phyloP scores from a whole-genome alignment of 345 rosid genomes.

The Alliaria petiolata region DNA sequence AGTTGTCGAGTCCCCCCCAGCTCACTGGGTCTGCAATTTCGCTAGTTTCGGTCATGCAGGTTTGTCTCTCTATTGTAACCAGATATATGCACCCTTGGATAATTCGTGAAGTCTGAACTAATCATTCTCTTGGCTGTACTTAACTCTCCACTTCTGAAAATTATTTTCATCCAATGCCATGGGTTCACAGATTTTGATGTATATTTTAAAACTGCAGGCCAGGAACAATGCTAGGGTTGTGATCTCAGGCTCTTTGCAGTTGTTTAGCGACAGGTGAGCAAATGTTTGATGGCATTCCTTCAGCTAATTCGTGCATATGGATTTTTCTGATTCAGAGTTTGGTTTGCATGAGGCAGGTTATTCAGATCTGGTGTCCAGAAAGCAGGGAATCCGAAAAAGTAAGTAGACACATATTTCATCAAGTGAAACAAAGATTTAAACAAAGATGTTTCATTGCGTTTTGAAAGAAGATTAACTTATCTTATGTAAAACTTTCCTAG shows the following conservation, averaged over 20 bases:
- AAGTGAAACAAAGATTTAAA: too few relatives aligned
- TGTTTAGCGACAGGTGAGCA: constrained; percentile 54
- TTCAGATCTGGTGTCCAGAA: constrained; percentile 55
- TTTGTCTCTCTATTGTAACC: constrained; percentile 3
- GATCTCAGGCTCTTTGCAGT: constrained; percentile 59
- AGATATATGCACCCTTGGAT: neutral
- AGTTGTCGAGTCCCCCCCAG: constrained; percentile 56
- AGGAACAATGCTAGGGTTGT: constrained; percentile 74
- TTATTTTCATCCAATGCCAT: neutral
- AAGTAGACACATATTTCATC: constrained; percentile 25
- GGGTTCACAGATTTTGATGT: neutral
- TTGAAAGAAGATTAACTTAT: constrained; percentile 14
- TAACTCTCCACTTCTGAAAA: neutral
- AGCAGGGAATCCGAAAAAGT: constrained; percentile 50
- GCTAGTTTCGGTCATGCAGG: constrained; percentile 65
- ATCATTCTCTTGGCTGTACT: neutral
- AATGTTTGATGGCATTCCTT: constrained; percentile 7
- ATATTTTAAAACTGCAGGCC: constrained; percentile 43
- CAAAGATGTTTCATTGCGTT: too few relatives aligned
- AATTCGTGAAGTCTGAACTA: neutral
- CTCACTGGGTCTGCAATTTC: constrained; percentile 59
- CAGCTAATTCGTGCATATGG: constrained; percentile 10
- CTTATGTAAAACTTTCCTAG: constrained; percentile 34
- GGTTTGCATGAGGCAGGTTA: constrained; percentile 38
- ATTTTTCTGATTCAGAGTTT: constrained; percentile 21